Conservation (phyloP, 2,329 filamentous ascomycete genomes). For the Alternaria alternata region DNA sequence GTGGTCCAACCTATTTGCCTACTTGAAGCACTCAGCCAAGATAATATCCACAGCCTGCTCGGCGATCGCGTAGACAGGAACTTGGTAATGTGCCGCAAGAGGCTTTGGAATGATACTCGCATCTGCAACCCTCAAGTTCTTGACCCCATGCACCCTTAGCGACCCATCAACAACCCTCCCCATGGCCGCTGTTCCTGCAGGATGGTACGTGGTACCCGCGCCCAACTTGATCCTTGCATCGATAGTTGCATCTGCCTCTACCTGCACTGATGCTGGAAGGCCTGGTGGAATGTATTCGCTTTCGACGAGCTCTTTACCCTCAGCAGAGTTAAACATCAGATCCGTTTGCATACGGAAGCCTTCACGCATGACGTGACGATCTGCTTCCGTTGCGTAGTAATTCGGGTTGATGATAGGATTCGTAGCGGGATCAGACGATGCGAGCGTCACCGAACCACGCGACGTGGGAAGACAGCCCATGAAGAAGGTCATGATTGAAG, state of each 20-base stretch:
- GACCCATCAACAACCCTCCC: conserved; percentile 59
- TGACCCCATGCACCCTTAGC: conserved; percentile 60
- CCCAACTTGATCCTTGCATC: conserved; percentile 56
- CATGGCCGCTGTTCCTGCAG: conserved; percentile 67
- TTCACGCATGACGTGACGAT: conserved; percentile 57
- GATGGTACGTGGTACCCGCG: conserved; percentile 62
- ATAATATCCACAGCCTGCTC: conserved; percentile 1
- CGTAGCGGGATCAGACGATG: conserved; percentile 49
- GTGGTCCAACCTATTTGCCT: background rate
- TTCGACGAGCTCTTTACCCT: conserved; percentile 52
- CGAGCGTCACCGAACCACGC: conserved; percentile 59
- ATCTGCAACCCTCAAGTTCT: conserved; percentile 57
- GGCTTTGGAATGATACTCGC: conserved; percentile 38
- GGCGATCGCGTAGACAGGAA: conserved; percentile 24
- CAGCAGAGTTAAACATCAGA: conserved; percentile 54
- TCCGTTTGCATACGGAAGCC: conserved; percentile 55
- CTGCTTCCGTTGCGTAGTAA: conserved; percentile 61
- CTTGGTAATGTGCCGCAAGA: conserved; percentile 34
- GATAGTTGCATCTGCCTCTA: conserved; percentile 58
- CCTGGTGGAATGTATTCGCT: background rate
- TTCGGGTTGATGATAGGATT: conserved; percentile 62
- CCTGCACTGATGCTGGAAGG: too few species aligned
- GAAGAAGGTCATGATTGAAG: conserved; percentile 28
- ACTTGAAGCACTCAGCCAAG: background rate
- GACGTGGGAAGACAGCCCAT: conserved; percentile 41